Base-by-base conservation (phyloP, 2,329 filamentous ascomycete genomes). In the Zymoseptoria tritici region DNA sequence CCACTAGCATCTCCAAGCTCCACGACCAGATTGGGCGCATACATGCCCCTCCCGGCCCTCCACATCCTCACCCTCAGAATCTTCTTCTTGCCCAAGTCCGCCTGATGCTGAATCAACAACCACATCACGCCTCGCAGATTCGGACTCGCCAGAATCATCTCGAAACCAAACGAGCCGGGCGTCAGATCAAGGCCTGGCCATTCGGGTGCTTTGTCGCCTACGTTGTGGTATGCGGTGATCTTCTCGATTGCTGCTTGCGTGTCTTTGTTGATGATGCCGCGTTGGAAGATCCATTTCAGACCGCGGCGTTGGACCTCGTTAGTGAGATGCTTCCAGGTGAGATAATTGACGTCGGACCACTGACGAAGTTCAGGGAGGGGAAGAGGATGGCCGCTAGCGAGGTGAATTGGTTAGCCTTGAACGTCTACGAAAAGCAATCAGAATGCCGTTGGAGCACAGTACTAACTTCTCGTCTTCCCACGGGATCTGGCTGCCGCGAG, bases 71-170 rank as follows among this genome's bases (percentile, higher is more conserved):
- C 58, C n/a, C 55, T 53, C 31, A 55, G 61, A 29, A 66, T 55
- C 16, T 57, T 26, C 53, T 57, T 60, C 60, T 29, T 57, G 1
- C 62, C 64, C 22, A 66, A 22, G 0, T 36, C 31, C 11, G 22
- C 52, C 7, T 20, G 19, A 11, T 60, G 60, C 49, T 66, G 64
- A 9, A 61, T 58, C 57, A 65, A 55, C n/a, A 65, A 54, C 61
- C 61, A 65, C 36, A 26, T 50, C 16, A 63, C 42, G 7, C 63
- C 63, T 9, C 31, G 58, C 19, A 54, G 26, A 31, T 61, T 65
- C 31, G 61, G 63, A 11, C 49, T 63, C 11, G 24, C 57, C 3
- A 63, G 11, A 7, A 65, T 54, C 7, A 58, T 60, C 42, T 52
- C 56, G 31, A 61, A 64, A 2, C 54, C 59, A 16, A 55, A 31